Conservation (phyloP, 2,329 filamentous ascomycete genomes). For the Sporothrix brunneoviolacea region DNA sequence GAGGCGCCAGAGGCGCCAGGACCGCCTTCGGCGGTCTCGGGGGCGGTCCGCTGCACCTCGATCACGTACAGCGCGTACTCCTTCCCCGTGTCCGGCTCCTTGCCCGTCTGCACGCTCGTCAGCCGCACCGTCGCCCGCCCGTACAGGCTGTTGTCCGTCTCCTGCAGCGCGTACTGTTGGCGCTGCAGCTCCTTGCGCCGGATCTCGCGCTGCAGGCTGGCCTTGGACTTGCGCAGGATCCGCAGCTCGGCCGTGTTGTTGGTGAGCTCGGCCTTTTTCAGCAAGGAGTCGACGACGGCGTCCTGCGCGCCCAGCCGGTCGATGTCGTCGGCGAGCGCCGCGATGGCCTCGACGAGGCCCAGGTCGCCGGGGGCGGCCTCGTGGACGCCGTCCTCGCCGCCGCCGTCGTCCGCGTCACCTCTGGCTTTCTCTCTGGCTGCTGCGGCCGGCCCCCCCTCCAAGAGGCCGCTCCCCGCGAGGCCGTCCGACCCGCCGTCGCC, state of each 20-base stretch:
- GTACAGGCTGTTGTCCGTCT: conserved; percentile 95
- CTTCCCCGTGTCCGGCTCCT: conserved; percentile 69
- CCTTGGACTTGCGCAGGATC: conserved; percentile 88
- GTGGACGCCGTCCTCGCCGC: conserved; percentile 75
- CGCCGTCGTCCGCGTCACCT: conserved; percentile 64
- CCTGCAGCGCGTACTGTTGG: conserved; percentile 94
- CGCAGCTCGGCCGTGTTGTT: conserved; percentile 92
- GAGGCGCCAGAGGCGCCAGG: neutral
- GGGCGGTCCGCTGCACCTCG: conserved; percentile 80
- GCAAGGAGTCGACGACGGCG: conserved; percentile 83
- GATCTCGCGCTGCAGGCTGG: conserved; percentile 87
- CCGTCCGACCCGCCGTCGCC: conserved; percentile 67
- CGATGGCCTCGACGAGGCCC: conserved; percentile 87
- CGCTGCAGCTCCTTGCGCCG: conserved; percentile 89
- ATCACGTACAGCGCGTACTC: conserved; percentile 92
- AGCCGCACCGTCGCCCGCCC: conserved; percentile 85
- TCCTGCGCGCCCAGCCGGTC: conserved; percentile 84
- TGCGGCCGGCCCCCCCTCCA: neutral
- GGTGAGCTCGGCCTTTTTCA: conserved; percentile 88
- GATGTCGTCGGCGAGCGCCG: conserved; percentile 80
- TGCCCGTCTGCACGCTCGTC: conserved; percentile 85
- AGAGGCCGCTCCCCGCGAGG: conserved; percentile 8
- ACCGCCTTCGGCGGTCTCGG: neutral
- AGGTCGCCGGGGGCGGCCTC: conserved; percentile 93
- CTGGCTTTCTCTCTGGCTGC: conserved; percentile 26